These are phyloP conservation scores for Papiliotrema fonsecae DNA, from an alignment of 1,284 basidiomycete genomes.

Conservation along the genomic window DNA sequence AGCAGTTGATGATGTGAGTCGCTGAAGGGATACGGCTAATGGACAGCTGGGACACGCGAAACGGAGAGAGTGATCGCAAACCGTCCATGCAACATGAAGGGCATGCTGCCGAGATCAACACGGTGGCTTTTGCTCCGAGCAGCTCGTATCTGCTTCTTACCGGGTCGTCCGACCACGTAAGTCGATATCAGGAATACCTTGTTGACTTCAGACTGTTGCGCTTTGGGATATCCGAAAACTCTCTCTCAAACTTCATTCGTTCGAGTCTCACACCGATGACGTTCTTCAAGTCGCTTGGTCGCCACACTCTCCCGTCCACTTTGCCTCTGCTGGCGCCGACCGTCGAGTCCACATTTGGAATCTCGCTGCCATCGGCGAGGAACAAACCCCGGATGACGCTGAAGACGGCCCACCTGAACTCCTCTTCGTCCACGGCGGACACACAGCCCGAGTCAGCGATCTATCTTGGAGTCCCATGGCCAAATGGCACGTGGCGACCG, in stretches of 20 bases:
- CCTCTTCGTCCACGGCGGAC: slow-evolving; percentile 84
- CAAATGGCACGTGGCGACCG: slow-evolving; percentile 49
- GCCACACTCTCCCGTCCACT: slow-evolving; percentile 82
- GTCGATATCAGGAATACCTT: slow-evolving; percentile 11
- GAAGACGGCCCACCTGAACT: slow-evolving; percentile 94
- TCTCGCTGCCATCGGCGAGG: slow-evolving; percentile 82
- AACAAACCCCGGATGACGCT: slow-evolving; percentile 95
- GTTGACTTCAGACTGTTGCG: slow-evolving; percentile 62
- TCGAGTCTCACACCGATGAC: slow-evolving; percentile 91
- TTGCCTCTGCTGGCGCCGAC: slow-evolving; percentile 88
- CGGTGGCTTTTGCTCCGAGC: slow-evolving; percentile 83
- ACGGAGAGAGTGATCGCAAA: slow-evolving; percentile 56
- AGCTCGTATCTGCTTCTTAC: slow-evolving; percentile 82
- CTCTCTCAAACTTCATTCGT: slow-evolving; percentile 77
- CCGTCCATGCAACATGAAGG: slow-evolving; percentile 74
- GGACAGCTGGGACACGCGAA: slow-evolving; percentile 89
- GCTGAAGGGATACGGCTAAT: background rate
- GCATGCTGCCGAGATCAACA: slow-evolving; percentile 84
- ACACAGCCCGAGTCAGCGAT: slow-evolving; percentile 48
- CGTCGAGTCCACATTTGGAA: slow-evolving; percentile 96
- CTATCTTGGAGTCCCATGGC: slow-evolving; percentile 48
- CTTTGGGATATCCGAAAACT: slow-evolving; percentile 86
- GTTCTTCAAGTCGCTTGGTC: slow-evolving; percentile 94
- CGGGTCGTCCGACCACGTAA: slow-evolving; percentile 87
- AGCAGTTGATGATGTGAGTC: slow-evolving; percentile 81